Base-by-base conservation (phyloP, 495 filamentous ascomycete species). In the Podospora didyma region DNA sequence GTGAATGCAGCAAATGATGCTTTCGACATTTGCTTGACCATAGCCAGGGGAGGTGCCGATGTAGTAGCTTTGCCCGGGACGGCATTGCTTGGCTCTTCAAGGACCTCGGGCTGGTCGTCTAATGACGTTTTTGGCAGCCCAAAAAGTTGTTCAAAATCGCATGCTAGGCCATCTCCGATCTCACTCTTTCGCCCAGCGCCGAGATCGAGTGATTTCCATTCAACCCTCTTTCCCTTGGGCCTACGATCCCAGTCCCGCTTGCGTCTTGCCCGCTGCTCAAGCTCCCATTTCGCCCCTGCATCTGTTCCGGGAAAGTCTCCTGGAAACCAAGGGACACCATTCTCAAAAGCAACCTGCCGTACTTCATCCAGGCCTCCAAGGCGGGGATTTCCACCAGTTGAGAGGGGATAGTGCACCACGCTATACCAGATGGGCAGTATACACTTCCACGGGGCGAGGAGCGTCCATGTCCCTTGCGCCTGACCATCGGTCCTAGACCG, bases 371-470 rank as follows among this genome's bases (percentile, higher is more conserved):
- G 61, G 2, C 94, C 93, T 17, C 90, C 93, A 61, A 97, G 90
- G 26, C 87, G 79, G 9, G 89, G 84, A 46, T 88, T 91, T 2
- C 88, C 83, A 22, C 90, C 89, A 11, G 85, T 86, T 2, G 88
- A 89, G 1, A 95, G 76, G 0, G 92, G 90, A 64, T 89, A 93
- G 64, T 89, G 89, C 82, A 96, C 86, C 12, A 98, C 63, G 16
- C 82, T 80, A 63, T 93, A 89, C 94, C 94, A 98, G 35, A 97
- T 73, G 1, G 91, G 85, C 20, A 79, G 70, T 26, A 97, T 86
- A 60, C 90, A 96, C 64, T 91, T 93, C 92, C 94, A 97, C 0
- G 94, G 94, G 2, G 94, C 75, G 28, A 97, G 77, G 1, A 98
- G 62, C 1, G 88, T 95, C 92, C 92, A 97, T 1, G 76, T 83